Percentiles rank a stretch among this genome's conserved stretches.
Evolutionary conservation across 2,329 filamentous ascomycete species (phyloP).

Genomic region (Xylariales sp.): DNA sequence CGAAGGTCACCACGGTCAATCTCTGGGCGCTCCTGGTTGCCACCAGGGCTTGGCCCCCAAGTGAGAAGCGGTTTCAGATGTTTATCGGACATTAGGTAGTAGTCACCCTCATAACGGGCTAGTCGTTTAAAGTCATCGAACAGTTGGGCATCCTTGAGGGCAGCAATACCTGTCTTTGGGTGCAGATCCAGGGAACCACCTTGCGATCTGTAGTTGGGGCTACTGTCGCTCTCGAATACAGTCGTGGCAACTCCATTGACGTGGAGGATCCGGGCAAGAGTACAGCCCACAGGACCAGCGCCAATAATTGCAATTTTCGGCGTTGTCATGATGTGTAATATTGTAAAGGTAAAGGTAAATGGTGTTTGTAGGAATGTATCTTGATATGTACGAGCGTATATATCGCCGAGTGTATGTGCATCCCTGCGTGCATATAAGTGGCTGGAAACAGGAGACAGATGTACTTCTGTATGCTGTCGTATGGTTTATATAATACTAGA

Average conservation of each 20-base stretch:
- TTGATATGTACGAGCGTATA: no score
- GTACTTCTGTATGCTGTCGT: no score
- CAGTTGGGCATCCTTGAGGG: conserved; percentile 44
- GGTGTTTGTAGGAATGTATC: no score
- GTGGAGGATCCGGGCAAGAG: conserved; percentile 47
- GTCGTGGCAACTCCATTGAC: conserved; percentile 39
- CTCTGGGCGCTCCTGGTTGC: conserved; percentile 39
- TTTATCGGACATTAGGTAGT: conserved; percentile 40
- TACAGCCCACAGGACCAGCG: conserved; percentile 43
- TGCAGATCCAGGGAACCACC: conserved; percentile 54
- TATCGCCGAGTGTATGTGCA: no score
- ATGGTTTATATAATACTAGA: no score
- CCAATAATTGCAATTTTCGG: conserved; percentile 42
- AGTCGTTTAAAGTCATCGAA: conserved; percentile 44
- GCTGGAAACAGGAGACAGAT: no score
- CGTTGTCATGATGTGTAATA: conserved; percentile 9
- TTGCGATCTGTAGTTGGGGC: conserved; percentile 39
- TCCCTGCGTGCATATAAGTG: no score
- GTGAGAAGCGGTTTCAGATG: conserved; percentile 29
- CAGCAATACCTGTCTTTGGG: conserved; percentile 42
- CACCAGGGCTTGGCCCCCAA: conserved; percentile 24
- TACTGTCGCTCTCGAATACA: conserved; percentile 45
- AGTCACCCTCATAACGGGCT: conserved; percentile 49
- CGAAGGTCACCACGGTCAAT: conserved; percentile 46
- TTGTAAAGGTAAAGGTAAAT: no score